Evolutionary conservation across 1,139 yeast genomes (phyloP).

Genomic region (Arxiozyma heterogenica): DNA sequence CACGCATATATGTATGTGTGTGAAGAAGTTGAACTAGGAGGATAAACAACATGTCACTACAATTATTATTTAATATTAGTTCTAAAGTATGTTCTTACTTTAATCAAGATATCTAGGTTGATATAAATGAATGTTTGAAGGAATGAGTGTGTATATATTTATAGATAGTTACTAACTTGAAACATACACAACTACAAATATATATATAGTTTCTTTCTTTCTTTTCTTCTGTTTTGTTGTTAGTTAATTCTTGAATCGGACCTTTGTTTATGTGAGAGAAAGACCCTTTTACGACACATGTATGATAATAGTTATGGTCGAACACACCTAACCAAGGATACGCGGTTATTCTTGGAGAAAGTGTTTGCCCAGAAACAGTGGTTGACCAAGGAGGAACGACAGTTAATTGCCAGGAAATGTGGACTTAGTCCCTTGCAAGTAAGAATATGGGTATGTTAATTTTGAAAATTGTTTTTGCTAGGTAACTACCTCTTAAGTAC

Average conservation of each 20-base stretch:
- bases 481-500: constrained; percentile 5
- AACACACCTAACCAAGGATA: constrained; percentile 5
- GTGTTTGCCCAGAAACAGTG: constrained; percentile 9
- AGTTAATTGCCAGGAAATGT: constrained; percentile 9
- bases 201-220: not conserved
- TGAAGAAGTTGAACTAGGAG: not conserved
- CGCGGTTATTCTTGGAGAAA: constrained; percentile 6
- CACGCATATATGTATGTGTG: too few species aligned
- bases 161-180: not conserved
- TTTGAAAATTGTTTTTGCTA: constrained; percentile 4
- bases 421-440: constrained; percentile 10
- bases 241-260: constrained; percentile 3
- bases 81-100: not conserved
- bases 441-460: constrained; percentile 9
- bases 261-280: constrained; percentile 6
- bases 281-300: constrained; percentile 7
- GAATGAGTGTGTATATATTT: not conserved
- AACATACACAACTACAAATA: not conserved
- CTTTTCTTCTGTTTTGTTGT: not conserved
- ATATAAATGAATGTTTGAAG: too few species aligned
- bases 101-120: not conserved
- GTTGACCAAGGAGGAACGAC: constrained; percentile 10
- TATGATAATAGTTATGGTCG: constrained; percentile 7
- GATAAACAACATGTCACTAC: not conserved
- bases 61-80: not conserved